Conservation (phyloP, 2,329 filamentous ascomycete species). For the Thermochaetoides dissita region DNA sequence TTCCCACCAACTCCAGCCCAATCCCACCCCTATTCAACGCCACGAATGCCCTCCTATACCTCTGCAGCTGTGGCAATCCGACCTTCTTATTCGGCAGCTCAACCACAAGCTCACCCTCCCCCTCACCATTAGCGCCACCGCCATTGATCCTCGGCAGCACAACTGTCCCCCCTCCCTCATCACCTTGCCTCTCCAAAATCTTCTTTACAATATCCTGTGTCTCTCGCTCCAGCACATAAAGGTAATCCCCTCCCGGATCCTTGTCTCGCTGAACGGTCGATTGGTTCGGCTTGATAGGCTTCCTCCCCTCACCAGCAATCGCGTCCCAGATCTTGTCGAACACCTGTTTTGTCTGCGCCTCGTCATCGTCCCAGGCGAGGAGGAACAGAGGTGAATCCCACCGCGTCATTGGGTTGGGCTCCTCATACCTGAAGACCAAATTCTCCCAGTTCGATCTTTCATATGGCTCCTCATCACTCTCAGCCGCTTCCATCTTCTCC, state of each 20-base stretch:
- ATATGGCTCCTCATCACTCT: conserved; percentile 33
- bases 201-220: conserved; percentile 63
- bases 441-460: conserved; percentile 56
- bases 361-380: conserved; percentile 60
- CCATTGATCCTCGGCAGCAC: conserved; percentile 13
- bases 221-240: conserved; percentile 66
- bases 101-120: conserved; percentile 39
- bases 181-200: conserved; percentile 54
- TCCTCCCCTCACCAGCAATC: conserved; percentile 48
- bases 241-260: conserved; percentile 57
- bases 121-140: conserved; percentile 6
- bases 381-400: conserved; percentile 80
- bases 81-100: conserved; percentile 53
- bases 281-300: conserved; percentile 57
- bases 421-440: conserved; percentile 69
- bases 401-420: conserved; percentile 70
- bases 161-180: conserved; percentile 47
- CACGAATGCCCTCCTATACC: conserved; percentile 65
- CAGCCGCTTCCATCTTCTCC: conserved; percentile 13
- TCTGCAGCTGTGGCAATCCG: conserved; percentile 62
- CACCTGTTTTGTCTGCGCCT: conserved; percentile 38
- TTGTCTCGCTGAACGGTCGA: conserved; percentile 52
- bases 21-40: conserved; percentile 59
- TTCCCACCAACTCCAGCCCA: conserved; percentile 40
- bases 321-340: conserved; percentile 64